These are phyloP conservation scores for Cercospora sp. DNA, from an alignment of 2,329 filamentous ascomycete species.

Conservation along the genomic window DNA sequence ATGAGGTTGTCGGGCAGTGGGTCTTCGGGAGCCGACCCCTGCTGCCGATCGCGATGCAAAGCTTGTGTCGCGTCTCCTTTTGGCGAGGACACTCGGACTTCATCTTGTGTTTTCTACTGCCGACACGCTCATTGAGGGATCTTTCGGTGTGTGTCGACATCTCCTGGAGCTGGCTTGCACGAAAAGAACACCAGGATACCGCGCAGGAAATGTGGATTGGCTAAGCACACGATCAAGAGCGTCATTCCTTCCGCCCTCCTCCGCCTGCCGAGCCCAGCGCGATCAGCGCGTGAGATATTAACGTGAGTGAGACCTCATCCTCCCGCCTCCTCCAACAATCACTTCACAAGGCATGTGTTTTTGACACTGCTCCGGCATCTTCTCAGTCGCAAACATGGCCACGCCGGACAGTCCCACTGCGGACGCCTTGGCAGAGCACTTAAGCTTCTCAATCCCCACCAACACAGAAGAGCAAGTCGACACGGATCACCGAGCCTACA, in stretches of 20 bases:
- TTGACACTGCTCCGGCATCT: slow-evolving; percentile 8
- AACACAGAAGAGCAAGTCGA: slow-evolving; percentile 25
- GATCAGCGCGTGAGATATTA: slow-evolving; percentile 3
- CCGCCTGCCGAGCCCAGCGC: slow-evolving; percentile 8
- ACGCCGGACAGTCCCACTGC: slow-evolving; percentile 4
- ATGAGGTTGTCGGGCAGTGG: neutral
- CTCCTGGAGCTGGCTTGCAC: neutral
- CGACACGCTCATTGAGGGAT: neutral
- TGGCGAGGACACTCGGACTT: slow-evolving; percentile 2
- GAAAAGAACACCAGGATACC: neutral
- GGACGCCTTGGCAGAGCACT: slow-evolving; percentile 6
- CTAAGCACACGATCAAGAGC: slow-evolving; percentile 11
- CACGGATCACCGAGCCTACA: neutral
- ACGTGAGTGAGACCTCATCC: slow-evolving; percentile 12
- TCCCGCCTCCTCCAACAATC: neutral
- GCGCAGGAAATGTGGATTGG: neutral
- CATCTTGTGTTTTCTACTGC: slow-evolving; percentile 5
- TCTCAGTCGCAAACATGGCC: slow-evolving; percentile 6
- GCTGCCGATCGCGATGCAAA: slow-evolving; percentile 10
- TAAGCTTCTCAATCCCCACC: slow-evolving; percentile 22
- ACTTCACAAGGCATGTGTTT: neutral
- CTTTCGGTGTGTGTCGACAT: neutral
- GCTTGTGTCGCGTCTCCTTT: slow-evolving; percentile 11
- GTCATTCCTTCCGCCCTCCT: slow-evolving; percentile 19
- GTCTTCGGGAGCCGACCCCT: slow-evolving; percentile 6